These are phyloP conservation scores for Pythium guiyangense DNA, from an alignment of 352 stramenopile species.

Conservation along the genomic window DNA sequence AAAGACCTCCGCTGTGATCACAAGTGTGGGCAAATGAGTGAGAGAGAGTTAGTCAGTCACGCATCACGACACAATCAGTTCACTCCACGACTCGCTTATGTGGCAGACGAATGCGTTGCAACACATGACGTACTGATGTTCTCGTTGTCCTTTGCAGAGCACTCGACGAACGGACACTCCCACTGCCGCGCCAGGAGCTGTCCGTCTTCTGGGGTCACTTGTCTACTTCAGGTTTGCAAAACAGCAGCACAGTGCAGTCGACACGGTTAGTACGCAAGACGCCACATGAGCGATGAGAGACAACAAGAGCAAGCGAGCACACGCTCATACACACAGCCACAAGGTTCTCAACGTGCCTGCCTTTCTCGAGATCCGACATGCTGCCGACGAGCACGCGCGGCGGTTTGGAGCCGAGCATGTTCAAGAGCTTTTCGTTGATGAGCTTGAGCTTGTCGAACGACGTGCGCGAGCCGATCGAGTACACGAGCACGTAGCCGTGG, in stretches of 20 bases:
- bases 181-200: constrained; percentile 88
- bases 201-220: constrained; percentile 82
- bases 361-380: constrained; percentile 93
- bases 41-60: no score
- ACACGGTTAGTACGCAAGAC: neutral
- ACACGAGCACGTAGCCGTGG: constrained; percentile 94
- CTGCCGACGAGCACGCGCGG: constrained; percentile 93
- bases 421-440: constrained; percentile 94
- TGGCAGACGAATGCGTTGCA: neutral
- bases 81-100: neutral
- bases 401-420: constrained; percentile 91
- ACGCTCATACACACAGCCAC: neutral
- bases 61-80: no score
- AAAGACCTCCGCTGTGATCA: constrained; percentile 77
- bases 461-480: constrained; percentile 90
- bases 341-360: constrained; percentile 52
- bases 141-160: constrained; percentile 89
- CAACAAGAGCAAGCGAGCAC: neutral
- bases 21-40: neutral
- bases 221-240: constrained; percentile 25
- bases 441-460: constrained; percentile 94
- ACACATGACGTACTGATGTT: constrained; percentile 79
- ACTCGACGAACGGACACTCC: constrained; percentile 94
- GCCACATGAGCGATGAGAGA: neutral
- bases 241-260: constrained; percentile 1